Percentiles rank a stretch among this genome's conserved stretches.
Conservation (phyloP, 305 asterid species). For the Striga hermonthica region DNA sequence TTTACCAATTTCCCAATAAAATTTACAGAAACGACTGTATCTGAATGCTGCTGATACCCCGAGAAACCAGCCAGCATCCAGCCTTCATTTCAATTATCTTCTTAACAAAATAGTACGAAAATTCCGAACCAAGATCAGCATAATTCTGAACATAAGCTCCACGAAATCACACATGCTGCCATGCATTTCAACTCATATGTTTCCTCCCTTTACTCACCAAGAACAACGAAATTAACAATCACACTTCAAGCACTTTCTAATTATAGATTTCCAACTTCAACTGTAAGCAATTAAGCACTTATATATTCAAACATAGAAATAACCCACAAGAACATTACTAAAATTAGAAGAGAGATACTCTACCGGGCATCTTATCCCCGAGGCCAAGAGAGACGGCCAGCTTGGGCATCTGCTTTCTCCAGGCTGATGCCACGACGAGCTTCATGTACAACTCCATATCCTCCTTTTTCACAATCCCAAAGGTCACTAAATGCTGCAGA, state of each 20-base stretch:
- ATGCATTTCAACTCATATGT: not conserved
- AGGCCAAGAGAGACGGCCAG: slow-evolving; percentile 93
- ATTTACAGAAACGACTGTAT: too few relatives aligned
- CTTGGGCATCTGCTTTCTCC: slow-evolving; percentile 99
- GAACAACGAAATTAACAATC: too few relatives aligned
- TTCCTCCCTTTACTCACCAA: too few relatives aligned
- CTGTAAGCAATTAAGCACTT: slow-evolving; percentile 15
- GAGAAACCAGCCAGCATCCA: too few relatives aligned
- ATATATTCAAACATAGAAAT: slow-evolving; percentile 10
- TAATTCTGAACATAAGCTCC: too few relatives aligned
- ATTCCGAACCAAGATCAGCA: too few relatives aligned
- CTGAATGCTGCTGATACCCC: too few relatives aligned
- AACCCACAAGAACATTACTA: not conserved
- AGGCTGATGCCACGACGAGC: slow-evolving; percentile 96
- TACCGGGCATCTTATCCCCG: slow-evolving; percentile 93
- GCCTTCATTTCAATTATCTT: too few relatives aligned
- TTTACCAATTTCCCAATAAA: too few relatives aligned
- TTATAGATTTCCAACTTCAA: slow-evolving; percentile 22
- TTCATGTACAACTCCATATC: slow-evolving; percentile 90
- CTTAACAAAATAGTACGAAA: too few relatives aligned
- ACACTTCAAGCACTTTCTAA: not conserved
- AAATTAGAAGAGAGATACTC: slow-evolving; percentile 9
- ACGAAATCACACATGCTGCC: not conserved
- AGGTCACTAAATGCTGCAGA: slow-evolving; percentile 95
- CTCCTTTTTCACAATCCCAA: slow-evolving; percentile 74